Evolutionary conservation across 2,329 filamentous ascomycete species (phyloP).

Genomic region (Colletotrichum euphorbiae): DNA sequence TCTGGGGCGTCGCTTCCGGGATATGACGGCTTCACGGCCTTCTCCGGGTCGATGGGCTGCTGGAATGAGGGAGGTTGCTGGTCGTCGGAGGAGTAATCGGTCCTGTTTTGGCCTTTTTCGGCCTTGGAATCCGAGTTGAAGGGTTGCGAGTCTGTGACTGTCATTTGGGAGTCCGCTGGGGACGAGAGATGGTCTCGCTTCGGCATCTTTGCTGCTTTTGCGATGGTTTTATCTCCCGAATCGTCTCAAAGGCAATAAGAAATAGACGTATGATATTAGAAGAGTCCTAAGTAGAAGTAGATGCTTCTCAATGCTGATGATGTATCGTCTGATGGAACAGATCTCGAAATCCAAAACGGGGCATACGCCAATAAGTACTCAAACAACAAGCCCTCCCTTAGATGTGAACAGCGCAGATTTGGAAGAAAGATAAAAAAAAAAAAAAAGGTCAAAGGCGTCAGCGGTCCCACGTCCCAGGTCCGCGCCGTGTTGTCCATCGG

Average conservation of each 20-base stretch:
- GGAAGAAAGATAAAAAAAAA: background rate
- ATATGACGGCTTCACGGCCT: conserved; percentile 5
- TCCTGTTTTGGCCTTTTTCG: conserved; percentile 2
- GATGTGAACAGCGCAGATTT: background rate
- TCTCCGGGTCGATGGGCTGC: conserved; percentile 19
- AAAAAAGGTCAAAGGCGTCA: conserved; percentile 21
- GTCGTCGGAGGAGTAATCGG: conserved; percentile 28
- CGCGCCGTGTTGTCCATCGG: conserved; percentile 23
- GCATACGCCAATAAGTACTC: conserved; percentile 4
- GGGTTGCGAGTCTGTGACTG: conserved; percentile 17
- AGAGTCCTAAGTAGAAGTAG: background rate
- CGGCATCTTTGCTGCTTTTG: conserved; percentile 9
- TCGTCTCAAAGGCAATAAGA: background rate
- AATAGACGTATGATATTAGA: background rate
- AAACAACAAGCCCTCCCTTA: background rate
- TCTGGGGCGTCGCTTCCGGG: conserved; percentile 42
- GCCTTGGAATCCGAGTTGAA: conserved; percentile 6
- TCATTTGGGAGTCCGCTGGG: conserved; percentile 26
- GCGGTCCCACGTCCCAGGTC: conserved; percentile 21
- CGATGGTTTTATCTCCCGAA: background rate
- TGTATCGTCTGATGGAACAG: background rate
- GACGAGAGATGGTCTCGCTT: conserved; percentile 12
- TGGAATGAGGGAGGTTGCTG: conserved; percentile 4
- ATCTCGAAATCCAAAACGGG: background rate
- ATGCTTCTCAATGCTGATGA: background rate